These are phyloP conservation scores for Globisporangium echinulatum DNA, from an alignment of 352 stramenopile species.

Conservation along the genomic window DNA sequence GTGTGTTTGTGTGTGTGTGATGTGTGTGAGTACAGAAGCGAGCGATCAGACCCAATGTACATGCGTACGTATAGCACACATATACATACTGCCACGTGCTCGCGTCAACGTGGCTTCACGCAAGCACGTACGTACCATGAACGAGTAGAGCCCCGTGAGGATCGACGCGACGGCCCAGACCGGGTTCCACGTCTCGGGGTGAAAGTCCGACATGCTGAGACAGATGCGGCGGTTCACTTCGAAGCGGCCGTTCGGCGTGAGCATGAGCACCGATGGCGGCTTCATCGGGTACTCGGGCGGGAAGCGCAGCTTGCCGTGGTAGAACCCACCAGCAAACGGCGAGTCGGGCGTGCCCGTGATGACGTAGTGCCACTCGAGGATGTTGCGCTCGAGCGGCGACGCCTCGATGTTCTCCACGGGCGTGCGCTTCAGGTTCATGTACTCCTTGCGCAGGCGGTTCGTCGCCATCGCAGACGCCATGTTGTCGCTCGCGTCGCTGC, in stretches of 20 bases:
- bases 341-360: constrained; percentile 57
- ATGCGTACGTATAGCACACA: not conserved
- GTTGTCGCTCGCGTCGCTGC: not conserved
- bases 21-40: not conserved
- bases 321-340: constrained; percentile 84
- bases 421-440: constrained; percentile 80
- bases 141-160: constrained; percentile 92
- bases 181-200: constrained; percentile 94
- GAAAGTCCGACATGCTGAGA: constrained; percentile 93
- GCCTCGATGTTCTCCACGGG: constrained; percentile 86
- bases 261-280: constrained; percentile 91
- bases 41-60: no score
- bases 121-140: constrained; percentile 64
- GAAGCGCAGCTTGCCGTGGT: constrained; percentile 90
- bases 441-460: constrained; percentile 89
- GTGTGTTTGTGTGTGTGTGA: not conserved
- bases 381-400: constrained; percentile 87
- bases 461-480: constrained; percentile 80
- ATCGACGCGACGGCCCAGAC: constrained; percentile 94
- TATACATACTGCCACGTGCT: no score
- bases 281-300: constrained; percentile 93
- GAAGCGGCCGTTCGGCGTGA: constrained; percentile 92
- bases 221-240: constrained; percentile 90
- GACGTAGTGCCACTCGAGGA: constrained; percentile 96
- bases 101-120: not conserved